phyloP scores from a whole-genome alignment of 2,329 filamentous ascomycete genomes.

The Stagonosporopsis cucurbitacearum region DNA sequence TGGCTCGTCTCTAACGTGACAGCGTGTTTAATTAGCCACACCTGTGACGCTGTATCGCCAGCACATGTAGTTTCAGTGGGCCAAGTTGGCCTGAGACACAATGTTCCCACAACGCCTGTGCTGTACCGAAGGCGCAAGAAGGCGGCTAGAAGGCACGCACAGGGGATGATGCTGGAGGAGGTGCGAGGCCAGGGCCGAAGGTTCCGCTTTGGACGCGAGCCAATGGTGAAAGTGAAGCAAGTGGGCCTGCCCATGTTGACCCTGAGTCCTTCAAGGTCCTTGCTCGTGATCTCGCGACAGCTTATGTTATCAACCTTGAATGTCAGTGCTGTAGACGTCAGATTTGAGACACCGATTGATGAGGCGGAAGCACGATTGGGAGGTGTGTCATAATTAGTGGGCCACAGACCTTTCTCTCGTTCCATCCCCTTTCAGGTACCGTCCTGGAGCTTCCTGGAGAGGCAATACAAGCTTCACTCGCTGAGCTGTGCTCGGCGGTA shows the following conservation, averaged over 20 bases:
- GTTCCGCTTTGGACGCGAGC: slow-evolving; percentile 18
- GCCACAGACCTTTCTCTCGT: slow-evolving; percentile 29
- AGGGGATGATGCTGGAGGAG: slow-evolving; percentile 31
- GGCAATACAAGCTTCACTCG: slow-evolving; percentile 44
- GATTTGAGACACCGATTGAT: slow-evolving; percentile 41
- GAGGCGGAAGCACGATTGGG: slow-evolving; percentile 41
- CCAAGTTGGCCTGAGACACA: slow-evolving; percentile 29
- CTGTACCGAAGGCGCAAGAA: slow-evolving; percentile 27
- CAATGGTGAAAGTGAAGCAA: slow-evolving; percentile 37
- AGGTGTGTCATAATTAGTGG: slow-evolving; percentile 30
- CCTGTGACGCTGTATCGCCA: slow-evolving; percentile 28
- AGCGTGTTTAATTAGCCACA: slow-evolving; percentile 29
- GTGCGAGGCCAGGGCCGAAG: slow-evolving; percentile 22
- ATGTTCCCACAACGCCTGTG: slow-evolving; percentile 24
- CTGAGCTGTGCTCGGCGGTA: slow-evolving; percentile 35
- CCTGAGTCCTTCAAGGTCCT: slow-evolving; percentile 20
- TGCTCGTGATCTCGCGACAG: slow-evolving; percentile 25
- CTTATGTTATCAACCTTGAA: slow-evolving; percentile 35
- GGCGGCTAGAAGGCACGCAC: slow-evolving; percentile 30
- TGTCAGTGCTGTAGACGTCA: slow-evolving; percentile 28
- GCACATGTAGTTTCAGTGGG: slow-evolving; percentile 31
- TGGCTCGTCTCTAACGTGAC: slow-evolving; percentile 29
- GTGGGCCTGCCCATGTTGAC: slow-evolving; percentile 20
- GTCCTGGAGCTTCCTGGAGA: slow-evolving; percentile 34
- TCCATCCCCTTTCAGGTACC: slow-evolving; percentile 39